Percentiles rank a stretch among this genome's conserved stretches.
Conservation (phyloP, 495 filamentous ascomycete genomes). For the Penicillium arizonense region DNA sequence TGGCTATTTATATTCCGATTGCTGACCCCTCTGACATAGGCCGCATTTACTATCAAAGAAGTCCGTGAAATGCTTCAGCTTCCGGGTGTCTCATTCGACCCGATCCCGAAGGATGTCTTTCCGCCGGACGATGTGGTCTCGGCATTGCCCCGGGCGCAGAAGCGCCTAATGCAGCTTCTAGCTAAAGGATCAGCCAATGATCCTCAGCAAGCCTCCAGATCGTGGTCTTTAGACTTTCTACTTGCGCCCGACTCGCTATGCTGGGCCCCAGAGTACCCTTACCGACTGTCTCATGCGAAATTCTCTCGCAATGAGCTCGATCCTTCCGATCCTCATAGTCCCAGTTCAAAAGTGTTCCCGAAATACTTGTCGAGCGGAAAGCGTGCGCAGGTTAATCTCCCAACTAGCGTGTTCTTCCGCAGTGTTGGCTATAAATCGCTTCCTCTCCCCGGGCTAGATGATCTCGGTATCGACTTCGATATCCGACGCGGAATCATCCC, state of each 20-base stretch:
- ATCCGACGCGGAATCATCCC: constrained; percentile 68
- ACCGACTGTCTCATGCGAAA: constrained; percentile 54
- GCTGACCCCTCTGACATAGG: constrained; percentile 43
- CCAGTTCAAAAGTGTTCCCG: constrained; percentile 41
- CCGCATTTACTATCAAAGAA: constrained; percentile 93
- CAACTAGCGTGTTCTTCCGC: constrained; percentile 73
- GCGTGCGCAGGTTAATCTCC: constrained; percentile 50
- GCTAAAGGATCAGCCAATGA: constrained; percentile 63
- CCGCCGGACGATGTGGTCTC: constrained; percentile 55
- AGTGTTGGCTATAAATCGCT: constrained; percentile 90
- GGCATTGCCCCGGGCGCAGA: constrained; percentile 67
- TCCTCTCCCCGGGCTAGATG: constrained; percentile 68
- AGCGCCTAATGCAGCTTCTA: constrained; percentile 77
- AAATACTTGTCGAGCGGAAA: constrained; percentile 33
- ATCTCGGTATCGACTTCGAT: constrained; percentile 82
- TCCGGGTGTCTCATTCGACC: constrained; percentile 67
- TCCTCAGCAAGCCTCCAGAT: constrained; percentile 49
- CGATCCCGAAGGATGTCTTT: constrained; percentile 61
- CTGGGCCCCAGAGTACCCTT: constrained; percentile 39
- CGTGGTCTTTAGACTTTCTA: constrained; percentile 83
- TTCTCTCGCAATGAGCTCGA: constrained; percentile 64
- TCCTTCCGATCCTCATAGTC: constrained; percentile 42
- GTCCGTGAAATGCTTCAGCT: constrained; percentile 81
- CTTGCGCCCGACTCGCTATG: constrained; percentile 71
- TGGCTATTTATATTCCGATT: not conserved